phyloP scores from a whole-genome alignment of 176 grass and related monocot genomes.

The Secale cereale region DNA sequence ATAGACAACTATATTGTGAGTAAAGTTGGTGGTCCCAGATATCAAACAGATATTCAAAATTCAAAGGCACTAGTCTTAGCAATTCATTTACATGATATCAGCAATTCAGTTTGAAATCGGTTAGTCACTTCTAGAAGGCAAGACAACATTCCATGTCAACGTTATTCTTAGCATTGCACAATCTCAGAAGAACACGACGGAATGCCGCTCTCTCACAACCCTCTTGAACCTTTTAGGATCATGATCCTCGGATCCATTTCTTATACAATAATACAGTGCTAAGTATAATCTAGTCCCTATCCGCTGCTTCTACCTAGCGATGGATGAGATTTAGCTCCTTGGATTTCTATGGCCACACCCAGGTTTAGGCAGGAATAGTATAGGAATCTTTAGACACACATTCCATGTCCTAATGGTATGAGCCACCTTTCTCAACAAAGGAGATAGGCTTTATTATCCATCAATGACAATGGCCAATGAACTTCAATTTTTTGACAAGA shows the following conservation, averaged over 20 bases:
- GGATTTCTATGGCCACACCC: background rate
- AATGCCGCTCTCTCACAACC: background rate
- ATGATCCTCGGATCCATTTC: background rate
- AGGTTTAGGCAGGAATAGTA: background rate
- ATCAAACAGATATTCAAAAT: background rate
- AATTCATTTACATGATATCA: constrained; percentile 22
- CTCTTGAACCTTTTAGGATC: background rate
- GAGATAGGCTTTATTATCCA: background rate
- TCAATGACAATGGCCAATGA: background rate
- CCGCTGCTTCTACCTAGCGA: background rate
- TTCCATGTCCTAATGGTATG: constrained; percentile 1
- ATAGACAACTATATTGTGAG: constrained; percentile 30
- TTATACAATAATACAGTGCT: background rate
- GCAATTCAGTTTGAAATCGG: constrained; percentile 1
- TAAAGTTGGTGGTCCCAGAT: background rate
- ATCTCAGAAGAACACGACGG: background rate
- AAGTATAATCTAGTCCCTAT: background rate
- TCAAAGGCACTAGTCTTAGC: background rate
- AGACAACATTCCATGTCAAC: background rate
- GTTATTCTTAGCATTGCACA: background rate
- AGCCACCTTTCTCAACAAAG: background rate
- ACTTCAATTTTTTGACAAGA: background rate
- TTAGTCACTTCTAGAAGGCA: background rate
- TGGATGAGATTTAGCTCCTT: background rate
- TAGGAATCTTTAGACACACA: background rate